These are phyloP conservation scores for Kazachstania taianensis DNA, from an alignment of 805 yeast genomes.

Conservation along the genomic window DNA sequence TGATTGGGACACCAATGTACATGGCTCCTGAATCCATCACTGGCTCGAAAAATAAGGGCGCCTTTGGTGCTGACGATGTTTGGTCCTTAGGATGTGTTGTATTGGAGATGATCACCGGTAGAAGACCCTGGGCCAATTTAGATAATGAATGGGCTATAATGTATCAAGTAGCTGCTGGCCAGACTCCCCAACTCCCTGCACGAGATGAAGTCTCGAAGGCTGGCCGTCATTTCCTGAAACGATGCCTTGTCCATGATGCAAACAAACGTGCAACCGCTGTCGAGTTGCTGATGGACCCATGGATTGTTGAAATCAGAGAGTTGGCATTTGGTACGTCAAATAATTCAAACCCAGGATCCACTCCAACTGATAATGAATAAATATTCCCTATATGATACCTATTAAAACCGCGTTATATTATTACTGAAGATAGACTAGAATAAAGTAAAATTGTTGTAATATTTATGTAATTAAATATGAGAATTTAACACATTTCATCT, in stretches of 20 bases:
- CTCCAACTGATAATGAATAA: no score
- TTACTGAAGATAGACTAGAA: no score
- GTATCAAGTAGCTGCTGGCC: slow-evolving; percentile 97
- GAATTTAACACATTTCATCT: no score
- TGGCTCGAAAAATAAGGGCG: slow-evolving; percentile 42
- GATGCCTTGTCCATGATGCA: slow-evolving; percentile 80
- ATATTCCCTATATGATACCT: no score
- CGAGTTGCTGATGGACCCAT: slow-evolving; percentile 78
- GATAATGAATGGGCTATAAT: slow-evolving; percentile 98
- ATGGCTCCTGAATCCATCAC: slow-evolving; percentile 97
- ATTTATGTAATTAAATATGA: no score
- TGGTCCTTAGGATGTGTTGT: slow-evolving; percentile 98
- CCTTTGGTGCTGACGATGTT: slow-evolving; percentile 51
- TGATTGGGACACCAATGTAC: slow-evolving; percentile 95
- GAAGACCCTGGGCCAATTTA: slow-evolving; percentile 93
- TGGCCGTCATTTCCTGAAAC: slow-evolving; percentile 64
- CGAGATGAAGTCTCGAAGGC: slow-evolving; percentile 67
- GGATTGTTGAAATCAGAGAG: slow-evolving; percentile 68
- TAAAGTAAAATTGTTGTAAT: no score
- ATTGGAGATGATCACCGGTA: slow-evolving; percentile 92
- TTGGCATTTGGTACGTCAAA: slow-evolving; percentile 48
- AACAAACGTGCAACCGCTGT: slow-evolving; percentile 70
- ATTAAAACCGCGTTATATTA: no score
- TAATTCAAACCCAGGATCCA: no score
- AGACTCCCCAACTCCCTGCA: slow-evolving; percentile 75